Evolutionary conservation across 441 rosid genomes (phyloP), one percentile per base, ranked within the genome.

Genomic region (Erysimum cheiri): DNA sequence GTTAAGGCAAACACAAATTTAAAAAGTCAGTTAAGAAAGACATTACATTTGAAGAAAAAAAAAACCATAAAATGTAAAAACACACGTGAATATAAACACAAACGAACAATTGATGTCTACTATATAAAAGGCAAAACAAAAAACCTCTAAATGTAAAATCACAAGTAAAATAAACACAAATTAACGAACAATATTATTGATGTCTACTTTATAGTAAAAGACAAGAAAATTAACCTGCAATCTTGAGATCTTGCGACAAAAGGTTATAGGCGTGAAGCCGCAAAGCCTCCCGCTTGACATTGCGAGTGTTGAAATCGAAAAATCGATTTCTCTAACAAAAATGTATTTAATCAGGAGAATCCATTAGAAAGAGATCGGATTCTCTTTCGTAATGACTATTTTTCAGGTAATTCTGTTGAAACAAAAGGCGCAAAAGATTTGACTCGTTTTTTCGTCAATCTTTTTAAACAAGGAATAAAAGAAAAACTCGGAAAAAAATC

Each of bases 261-360:
- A 71, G 14, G 72, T 70, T 35, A 81, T 75, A 0, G 90, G 92
- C 68, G 78, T 67, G 60, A 86, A 78, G 55, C 89, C 90, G 17
- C 88, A 90, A 14, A 79, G 81, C 59, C 26, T 71, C 6, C 78
- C 70, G 44, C 77, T 46, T 17, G 85, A 57, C 96, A 84, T 87
- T 28, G 49, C 54, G 39, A 71, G 66, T 65, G 46, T 58, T 58
- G 49, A 64, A 70, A 46, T 75, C 61, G 61, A 72, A 67, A 74
- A 31, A 37, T 43, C 17, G 53, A 75, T 54, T 75, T 57, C 48
- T 67, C 74, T 41, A 46, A 49, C 13, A 44, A 17, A 40, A 40
- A 1, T 0, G 0, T 9, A 17, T 10, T 65, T 44, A 65, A 11
- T 53, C 52, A 60, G 57, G 36, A 77, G 60, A 43, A 60, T 71